A percentile compares a stretch with the other conserved stretches of the same genome.
phyloP scores from a whole-genome alignment of 768 basidiomycete genomes.

The Mycena filopes region DNA sequence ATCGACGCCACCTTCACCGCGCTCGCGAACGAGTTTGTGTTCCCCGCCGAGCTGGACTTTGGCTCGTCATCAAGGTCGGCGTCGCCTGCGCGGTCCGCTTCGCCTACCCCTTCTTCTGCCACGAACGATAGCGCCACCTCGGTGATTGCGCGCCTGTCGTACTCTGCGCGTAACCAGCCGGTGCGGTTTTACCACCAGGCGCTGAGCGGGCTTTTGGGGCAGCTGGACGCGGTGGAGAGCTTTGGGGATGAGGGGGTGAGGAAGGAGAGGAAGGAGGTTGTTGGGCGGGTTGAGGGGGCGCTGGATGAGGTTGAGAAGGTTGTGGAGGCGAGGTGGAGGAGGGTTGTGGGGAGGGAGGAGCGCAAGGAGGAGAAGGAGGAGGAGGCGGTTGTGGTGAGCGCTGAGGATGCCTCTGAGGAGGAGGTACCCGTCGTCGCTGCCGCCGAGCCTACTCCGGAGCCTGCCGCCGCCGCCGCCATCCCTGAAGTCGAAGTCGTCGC shows the following conservation, averaged over 20 bases:
- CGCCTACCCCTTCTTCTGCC: slow-evolving; percentile 32
- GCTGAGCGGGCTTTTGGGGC: slow-evolving; percentile 62
- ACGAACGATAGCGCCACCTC: slow-evolving; percentile 35
- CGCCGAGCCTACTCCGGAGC: background rate
- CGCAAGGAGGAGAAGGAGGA: slow-evolving; percentile 18
- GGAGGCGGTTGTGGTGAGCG: background rate
- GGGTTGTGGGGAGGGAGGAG: slow-evolving; percentile 36
- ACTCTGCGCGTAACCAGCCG: slow-evolving; percentile 66
- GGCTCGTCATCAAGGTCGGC: too few species aligned
- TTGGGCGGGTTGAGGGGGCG: slow-evolving; percentile 64
- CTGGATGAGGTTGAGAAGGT: slow-evolving; percentile 62
- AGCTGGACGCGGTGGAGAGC: slow-evolving; percentile 71
- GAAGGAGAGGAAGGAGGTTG: slow-evolving; percentile 62
- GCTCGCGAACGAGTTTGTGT: slow-evolving; percentile 50
- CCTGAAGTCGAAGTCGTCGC: background rate
- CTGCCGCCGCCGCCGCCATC: background rate
- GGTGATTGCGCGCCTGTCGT: slow-evolving; percentile 57
- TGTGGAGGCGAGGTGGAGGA: slow-evolving; percentile 55
- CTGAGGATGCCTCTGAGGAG: background rate
- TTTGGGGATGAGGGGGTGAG: slow-evolving; percentile 67
- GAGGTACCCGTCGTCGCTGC: background rate
- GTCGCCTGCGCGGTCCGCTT: slow-evolving; percentile 43
- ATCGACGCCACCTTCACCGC: slow-evolving; percentile 55
- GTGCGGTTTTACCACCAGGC: slow-evolving; percentile 72
- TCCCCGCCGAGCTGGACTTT: slow-evolving; percentile 56